Evolutionary conservation across 371 early-diverging fungal species (phyloP).

Genomic region (Actinomucor elegans): DNA sequence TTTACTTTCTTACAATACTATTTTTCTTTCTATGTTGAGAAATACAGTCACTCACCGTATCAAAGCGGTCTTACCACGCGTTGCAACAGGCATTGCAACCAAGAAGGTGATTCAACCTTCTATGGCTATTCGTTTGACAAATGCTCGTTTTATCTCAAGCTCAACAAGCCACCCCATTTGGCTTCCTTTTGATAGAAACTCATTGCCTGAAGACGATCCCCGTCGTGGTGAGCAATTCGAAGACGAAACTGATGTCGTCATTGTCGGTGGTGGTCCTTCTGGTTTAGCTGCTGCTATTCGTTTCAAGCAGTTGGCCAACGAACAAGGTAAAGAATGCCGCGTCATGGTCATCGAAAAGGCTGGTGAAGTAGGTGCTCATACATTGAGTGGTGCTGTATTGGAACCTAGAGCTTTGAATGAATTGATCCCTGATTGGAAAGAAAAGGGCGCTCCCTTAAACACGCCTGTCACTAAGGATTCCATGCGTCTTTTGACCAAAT

Average conservation of each 20-base stretch:
- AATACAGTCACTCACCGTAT: conserved; percentile 13
- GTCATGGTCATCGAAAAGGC: conserved; percentile 96
- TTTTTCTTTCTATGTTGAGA: conserved; percentile 13
- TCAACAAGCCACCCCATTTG: conserved; percentile 30
- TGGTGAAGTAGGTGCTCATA: conserved; percentile 94
- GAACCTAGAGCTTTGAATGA: conserved; percentile 94
- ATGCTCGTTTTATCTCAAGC: conserved; percentile 29
- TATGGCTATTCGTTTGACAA: conserved; percentile 21
- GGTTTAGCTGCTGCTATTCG: conserved; percentile 95
- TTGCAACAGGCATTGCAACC: not conserved
- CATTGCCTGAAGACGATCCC: conserved; percentile 45
- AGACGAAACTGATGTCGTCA: conserved; percentile 94
- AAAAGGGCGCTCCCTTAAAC: conserved; percentile 89
- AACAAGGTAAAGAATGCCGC: conserved; percentile 82
- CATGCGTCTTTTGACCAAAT: conserved; percentile 84
- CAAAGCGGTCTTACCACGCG: conserved; percentile 13
- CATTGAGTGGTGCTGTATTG: conserved; percentile 92
- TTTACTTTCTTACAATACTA: conserved; percentile 1
- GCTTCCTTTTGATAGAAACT: conserved; percentile 36
- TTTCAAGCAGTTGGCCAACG: conserved; percentile 86
- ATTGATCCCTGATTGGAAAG: conserved; percentile 97
- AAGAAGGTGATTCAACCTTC: conserved; percentile 16
- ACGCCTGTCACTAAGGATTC: conserved; percentile 86
- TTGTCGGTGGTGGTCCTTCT: conserved; percentile 96
- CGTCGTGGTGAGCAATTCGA: conserved; percentile 58